Percentiles rank a stretch among this genome's conserved stretches.
Evolutionary conservation across 1,284 basidiomycete genomes (phyloP).

Genomic region (Cronartium quercuum): DNA sequence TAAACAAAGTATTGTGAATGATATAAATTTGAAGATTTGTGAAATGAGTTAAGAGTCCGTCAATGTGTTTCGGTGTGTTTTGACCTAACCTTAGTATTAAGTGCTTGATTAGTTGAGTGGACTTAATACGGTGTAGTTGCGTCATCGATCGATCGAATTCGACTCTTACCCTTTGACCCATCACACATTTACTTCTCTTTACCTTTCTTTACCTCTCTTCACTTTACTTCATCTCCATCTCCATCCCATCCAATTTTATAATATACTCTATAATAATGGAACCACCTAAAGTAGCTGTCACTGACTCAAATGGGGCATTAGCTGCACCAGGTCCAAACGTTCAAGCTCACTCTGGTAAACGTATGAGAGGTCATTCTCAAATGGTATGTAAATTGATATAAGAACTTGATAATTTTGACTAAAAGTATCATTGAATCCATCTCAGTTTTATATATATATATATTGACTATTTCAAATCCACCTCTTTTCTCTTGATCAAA

Average conservation of each 20-base stretch:
- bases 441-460: too few relatives aligned
- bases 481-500: neutral
- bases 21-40: too few relatives aligned
- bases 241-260: neutral
- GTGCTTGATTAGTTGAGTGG: neutral
- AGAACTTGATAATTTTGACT: too few relatives aligned
- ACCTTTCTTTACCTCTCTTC: neutral
- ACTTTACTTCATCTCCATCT: neutral
- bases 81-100: neutral
- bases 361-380: slow-evolving; percentile 38
- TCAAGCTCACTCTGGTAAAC: slow-evolving; percentile 35
- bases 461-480: neutral
- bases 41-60: too few relatives aligned
- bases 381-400: neutral
- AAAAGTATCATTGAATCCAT: too few relatives aligned
- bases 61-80: neutral
- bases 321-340: slow-evolving; percentile 32
- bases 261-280: neutral
- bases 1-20: too few relatives aligned
- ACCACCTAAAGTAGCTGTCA: slow-evolving; percentile 2
- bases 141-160: neutral
- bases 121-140: neutral
- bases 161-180: neutral
- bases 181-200: neutral
- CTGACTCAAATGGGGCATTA: slow-evolving; percentile 25